Evolutionary conservation across 2,329 filamentous ascomycete species (phyloP).

Genomic region (Fusarium vanettenii): DNA sequence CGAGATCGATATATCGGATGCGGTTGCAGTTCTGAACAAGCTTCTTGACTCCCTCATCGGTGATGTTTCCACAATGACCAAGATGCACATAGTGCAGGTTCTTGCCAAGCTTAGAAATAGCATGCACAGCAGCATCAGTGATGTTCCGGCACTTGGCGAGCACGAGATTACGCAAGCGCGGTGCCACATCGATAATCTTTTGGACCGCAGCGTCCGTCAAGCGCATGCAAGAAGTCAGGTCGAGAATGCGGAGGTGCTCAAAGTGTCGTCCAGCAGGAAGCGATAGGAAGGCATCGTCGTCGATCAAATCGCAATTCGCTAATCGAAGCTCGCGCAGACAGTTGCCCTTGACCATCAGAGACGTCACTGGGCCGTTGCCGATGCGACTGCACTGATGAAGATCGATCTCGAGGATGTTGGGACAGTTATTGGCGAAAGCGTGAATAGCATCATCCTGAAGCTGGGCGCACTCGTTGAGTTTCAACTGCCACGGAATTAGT

Average conservation of each 20-base stretch:
- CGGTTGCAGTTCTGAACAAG: conserved; percentile 89
- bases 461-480: conserved; percentile 92
- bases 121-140: conserved; percentile 87
- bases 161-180: conserved; percentile 90
- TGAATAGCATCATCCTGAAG: conserved; percentile 84
- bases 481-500: conserved; percentile 68
- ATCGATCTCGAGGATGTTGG: conserved; percentile 95
- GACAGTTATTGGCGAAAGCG: conserved; percentile 88
- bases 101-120: conserved; percentile 91
- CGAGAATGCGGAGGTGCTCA: conserved; percentile 91
- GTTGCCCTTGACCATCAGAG: conserved; percentile 80
- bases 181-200: conserved; percentile 87
- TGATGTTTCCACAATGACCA: conserved; percentile 92
- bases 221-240: conserved; percentile 88
- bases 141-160: conserved; percentile 94
- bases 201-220: conserved; percentile 89
- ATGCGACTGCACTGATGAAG: conserved; percentile 86
- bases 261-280: conserved; percentile 77
- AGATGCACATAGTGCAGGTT: conserved; percentile 97
- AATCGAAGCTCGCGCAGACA: conserved; percentile 92
- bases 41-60: conserved; percentile 86
- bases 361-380: conserved; percentile 84
- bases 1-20: conserved; percentile 96
- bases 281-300: conserved; percentile 87
- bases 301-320: conserved; percentile 85